Conservation (phyloP, 495 filamentous ascomycete genomes). For the Xylaria longipes region DNA sequence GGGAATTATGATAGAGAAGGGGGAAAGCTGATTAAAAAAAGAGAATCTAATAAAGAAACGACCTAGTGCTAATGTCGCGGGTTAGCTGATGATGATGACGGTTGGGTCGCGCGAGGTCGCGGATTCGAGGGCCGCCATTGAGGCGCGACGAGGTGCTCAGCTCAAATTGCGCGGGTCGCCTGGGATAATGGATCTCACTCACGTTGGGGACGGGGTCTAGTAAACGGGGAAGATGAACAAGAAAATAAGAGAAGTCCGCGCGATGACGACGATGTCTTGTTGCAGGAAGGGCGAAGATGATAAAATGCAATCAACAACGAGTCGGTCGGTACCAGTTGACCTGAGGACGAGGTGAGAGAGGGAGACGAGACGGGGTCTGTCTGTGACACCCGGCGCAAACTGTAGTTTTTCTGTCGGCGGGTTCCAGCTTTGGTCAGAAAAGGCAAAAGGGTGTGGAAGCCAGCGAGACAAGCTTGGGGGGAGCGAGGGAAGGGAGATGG, state of each 20-base stretch:
- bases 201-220: slow-evolving; percentile 35
- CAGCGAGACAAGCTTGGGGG: slow-evolving; percentile 9
- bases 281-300: slow-evolving; percentile 19
- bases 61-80: slow-evolving; percentile 33
- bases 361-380: slow-evolving; percentile 19
- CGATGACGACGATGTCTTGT: slow-evolving; percentile 14
- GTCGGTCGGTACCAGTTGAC: slow-evolving; percentile 6
- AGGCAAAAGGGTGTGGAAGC: slow-evolving; percentile 21
- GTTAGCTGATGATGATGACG: slow-evolving; percentile 40
- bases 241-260: slow-evolving; percentile 22
- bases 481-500: slow-evolving; percentile 8
- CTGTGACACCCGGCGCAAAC: slow-evolving; percentile 39
- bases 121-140: slow-evolving; percentile 25
- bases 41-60: slow-evolving; percentile 10
- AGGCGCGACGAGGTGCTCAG: slow-evolving; percentile 27
- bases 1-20: not conserved
- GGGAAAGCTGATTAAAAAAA: slow-evolving; percentile 15
- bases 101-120: slow-evolving; percentile 22
- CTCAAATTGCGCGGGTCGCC: slow-evolving; percentile 37
- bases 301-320: slow-evolving; percentile 12
- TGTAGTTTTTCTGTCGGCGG: slow-evolving; percentile 25
- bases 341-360: slow-evolving; percentile 19
- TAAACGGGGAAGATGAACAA: slow-evolving; percentile 24
- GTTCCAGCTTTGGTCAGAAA: slow-evolving; percentile 14
- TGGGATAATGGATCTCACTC: slow-evolving; percentile 40